A percentile compares a stretch with the other conserved stretches of the same genome.
Conservation (phyloP, 208 protist species). For the Crithidia brevicula region DNA sequence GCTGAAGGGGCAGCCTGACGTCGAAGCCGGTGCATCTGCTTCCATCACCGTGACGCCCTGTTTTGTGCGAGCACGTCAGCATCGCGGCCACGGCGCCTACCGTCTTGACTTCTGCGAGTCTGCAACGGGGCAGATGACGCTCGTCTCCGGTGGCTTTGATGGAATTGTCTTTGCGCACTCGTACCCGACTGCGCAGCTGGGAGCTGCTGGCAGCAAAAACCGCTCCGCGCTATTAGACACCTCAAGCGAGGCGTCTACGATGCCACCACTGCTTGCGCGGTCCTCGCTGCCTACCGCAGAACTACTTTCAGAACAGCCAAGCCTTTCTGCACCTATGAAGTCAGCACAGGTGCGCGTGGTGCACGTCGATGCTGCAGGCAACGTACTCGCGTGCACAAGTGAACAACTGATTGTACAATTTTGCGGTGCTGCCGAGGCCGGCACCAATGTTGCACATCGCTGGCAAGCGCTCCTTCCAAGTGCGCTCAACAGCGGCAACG, state of each 20-base stretch:
- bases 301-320: too few species aligned
- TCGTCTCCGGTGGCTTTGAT: conserved; percentile 66
- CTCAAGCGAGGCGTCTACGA: too few species aligned
- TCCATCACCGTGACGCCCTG: neutral
- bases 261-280: too few species aligned
- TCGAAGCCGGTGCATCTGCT: neutral
- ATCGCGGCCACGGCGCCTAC: conserved; percentile 69
- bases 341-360: conserved; percentile 26
- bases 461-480: conserved; percentile 13
- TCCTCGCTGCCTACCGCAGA: too few species aligned
- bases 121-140: neutral
- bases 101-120: conserved; percentile 39
- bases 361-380: conserved; percentile 24
- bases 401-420: conserved; percentile 10
- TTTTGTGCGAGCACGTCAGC: conserved; percentile 36
- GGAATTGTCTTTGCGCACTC: conserved; percentile 41
- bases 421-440: neutral
- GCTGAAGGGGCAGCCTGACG: neutral
- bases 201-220: neutral
- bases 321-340: neutral
- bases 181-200: neutral
- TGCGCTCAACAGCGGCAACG: neutral
- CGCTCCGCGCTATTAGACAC: neutral
- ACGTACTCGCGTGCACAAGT: conserved; percentile 23
- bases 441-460: neutral